Conservation (phyloP, 805 yeast genomes). For the Pichia cephalocereana region DNA sequence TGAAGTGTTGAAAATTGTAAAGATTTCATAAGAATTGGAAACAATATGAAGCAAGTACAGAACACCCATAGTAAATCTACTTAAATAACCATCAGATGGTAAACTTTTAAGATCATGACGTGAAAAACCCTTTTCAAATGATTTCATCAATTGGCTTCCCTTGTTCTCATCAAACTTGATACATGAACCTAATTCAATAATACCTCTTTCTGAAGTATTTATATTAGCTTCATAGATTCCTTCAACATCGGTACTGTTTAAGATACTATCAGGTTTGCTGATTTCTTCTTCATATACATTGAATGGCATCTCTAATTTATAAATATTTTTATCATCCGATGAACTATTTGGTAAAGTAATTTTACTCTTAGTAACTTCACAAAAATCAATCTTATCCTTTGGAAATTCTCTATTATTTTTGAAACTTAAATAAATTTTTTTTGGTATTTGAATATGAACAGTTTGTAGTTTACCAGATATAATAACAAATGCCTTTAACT, state of each 20-base stretch:
- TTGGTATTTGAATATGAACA: conserved; percentile 65
- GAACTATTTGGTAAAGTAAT: conserved; percentile 67
- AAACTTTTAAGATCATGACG: conserved; percentile 41
- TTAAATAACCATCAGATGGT: conserved; percentile 45
- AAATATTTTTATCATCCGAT: conserved; percentile 39
- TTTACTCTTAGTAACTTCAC: conserved; percentile 48
- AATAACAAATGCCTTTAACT: conserved; percentile 58
- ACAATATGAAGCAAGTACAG: conserved; percentile 60
- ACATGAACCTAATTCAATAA: conserved; percentile 68
- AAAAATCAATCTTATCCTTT: conserved; percentile 31
- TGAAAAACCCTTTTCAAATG: conserved; percentile 79
- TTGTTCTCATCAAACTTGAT: conserved; percentile 60
- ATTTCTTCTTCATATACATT: conserved; percentile 45
- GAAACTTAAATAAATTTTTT: conserved; percentile 61
- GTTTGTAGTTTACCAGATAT: conserved; percentile 68
- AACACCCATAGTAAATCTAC: conserved; percentile 44
- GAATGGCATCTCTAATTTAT: conserved; percentile 64
- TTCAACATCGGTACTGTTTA: conserved; percentile 50
- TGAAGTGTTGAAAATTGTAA: conserved; percentile 59
- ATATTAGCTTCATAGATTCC: conserved; percentile 76
- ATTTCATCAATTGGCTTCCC: conserved; percentile 80
- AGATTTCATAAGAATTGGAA: conserved; percentile 69
- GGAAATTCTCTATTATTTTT: conserved; percentile 31
- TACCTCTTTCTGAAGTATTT: conserved; percentile 58
- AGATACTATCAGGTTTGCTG: conserved; percentile 48